These are phyloP conservation scores for Aspergillus clavatus DNA, from an alignment of 2,329 filamentous ascomycete genomes.

Conservation along the genomic window DNA sequence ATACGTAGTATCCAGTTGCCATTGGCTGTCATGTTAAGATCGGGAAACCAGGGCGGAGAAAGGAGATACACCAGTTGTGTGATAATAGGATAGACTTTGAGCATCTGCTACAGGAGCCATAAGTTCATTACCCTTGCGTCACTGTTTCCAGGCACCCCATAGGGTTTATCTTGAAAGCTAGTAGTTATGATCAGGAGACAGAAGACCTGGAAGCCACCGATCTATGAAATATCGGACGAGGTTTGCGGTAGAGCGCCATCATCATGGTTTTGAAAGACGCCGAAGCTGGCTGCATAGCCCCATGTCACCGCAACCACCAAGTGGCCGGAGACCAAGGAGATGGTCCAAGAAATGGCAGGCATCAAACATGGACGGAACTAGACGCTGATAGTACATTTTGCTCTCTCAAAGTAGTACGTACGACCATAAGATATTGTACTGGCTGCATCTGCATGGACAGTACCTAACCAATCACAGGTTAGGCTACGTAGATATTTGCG, in stretches of 20 bases:
- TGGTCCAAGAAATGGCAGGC: background rate
- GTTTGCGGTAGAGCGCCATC: conserved; percentile 26
- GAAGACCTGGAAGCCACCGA: conserved; percentile 46
- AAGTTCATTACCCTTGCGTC: too few relatives aligned
- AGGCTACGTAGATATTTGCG: background rate
- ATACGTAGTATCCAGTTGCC: too few relatives aligned
- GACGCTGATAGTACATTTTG: background rate
- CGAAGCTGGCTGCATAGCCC: conserved; percentile 32
- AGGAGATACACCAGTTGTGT: too few relatives aligned
- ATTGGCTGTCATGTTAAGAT: too few relatives aligned
- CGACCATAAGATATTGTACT: background rate
- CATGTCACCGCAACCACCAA: conserved; percentile 26
- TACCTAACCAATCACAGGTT: background rate
- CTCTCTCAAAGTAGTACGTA: too few relatives aligned
- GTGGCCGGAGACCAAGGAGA: conserved; percentile 18
- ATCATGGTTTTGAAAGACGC: conserved; percentile 46
- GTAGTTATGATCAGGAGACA: conserved; percentile 44
- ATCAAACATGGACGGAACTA: background rate
- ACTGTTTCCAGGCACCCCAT: too few relatives aligned
- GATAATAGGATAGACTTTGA: too few relatives aligned
- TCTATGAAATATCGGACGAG: conserved; percentile 42
- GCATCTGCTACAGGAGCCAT: too few relatives aligned
- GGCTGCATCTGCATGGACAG: background rate
- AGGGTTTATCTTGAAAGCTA: too few relatives aligned
- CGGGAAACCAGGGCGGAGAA: too few relatives aligned